Base-by-base conservation (phyloP, 768 basidiomycete species). In the Tylopilus sp. region DNA sequence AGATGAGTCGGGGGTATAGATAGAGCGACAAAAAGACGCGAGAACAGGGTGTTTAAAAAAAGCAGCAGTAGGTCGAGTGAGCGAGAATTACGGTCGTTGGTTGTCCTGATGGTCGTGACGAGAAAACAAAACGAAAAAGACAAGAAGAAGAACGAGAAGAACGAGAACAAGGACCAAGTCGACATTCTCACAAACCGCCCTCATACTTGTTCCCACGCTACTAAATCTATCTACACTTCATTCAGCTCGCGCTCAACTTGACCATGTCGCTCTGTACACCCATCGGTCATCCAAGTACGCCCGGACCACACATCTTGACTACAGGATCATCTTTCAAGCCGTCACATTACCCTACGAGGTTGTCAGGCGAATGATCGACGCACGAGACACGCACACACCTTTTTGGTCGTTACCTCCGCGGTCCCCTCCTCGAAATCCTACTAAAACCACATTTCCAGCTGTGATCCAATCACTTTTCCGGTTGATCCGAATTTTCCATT, bases 181-280 rank as follows among this genome's bases (percentile, higher is more conserved):
- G n/a, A n/a, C n/a, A n/a, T n/a, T n/a, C n/a, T n/a, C n/a, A n/a
- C n/a, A n/a, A n/a, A n/a, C n/a, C n/a, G n/a, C n/a, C n/a, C n/a
- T 54, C 36, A 44, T 23, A n/a, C 51, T 54, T 59, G 23, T 67
- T 67, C 66, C 65, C 66, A 67, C 66, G 66, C 68, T 13, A 26
- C 41, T 31, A 41, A 40, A 45, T 49, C 40, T n/a, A 40, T 13
- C 25, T 54, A 8, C 12, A 73, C 72, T 52, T 74, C 70, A 36
- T 76, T 74, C 54, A 80, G 53, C 62, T 80, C 77, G 50, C 78
- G 75, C 0, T 76, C 76, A 8, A 65, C 71, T 79, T 79, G 42
- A 79, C 77, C 3, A 77, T 76, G 53, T 79, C 71, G 50, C 78
- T 80, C 75, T 79, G 26, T 20, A 15, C 18, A 21, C 21, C 28